Base-by-base conservation (phyloP, 345 rosid species). In the Syzygium oleosum region DNA sequence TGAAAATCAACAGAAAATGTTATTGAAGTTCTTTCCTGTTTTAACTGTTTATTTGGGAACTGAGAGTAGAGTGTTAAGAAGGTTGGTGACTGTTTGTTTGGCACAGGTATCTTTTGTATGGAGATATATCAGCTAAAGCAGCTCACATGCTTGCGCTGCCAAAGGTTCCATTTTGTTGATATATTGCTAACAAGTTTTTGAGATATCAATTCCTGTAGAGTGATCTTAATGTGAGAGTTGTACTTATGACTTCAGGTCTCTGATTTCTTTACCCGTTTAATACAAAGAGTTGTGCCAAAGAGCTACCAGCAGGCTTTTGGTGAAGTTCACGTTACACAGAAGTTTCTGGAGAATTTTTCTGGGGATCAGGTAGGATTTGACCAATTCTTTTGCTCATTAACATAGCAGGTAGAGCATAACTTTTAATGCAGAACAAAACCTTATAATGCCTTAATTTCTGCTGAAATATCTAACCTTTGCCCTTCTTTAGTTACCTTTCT, bases 271-370 rank as follows among this genome's bases (percentile, higher is more conserved):
- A 88, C 98, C 51, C 94, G 97, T 92, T 90, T 98, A 80, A 95
- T 98, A 91, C 99, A 98, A 87, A 94, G 99, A 90, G 99, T 98
- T 85, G 89, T 96, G 87, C 99, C 99, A 54, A 98, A 98, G 92
- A 98, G 98, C 93, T 98, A 96, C 85, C 95, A 96, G 88, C 99
- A 98, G 92, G 99, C 99, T 85, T 91, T 92, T 85, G 98, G 89
- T 85, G 99, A 98, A 92, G 99, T 98, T 90, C 89, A 88, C 63
- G 98, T 98, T 86, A 98, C 99, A 51, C 89, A 88, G 87, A 98
- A 98, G 84, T 98, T 98, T 87, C 92, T 98, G 34, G 98, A 96
- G 91, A 98, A 98, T 92, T 98, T 98, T 88, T 95, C 91, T 43
- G 99, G 98, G 73, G 99, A 98, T 93, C 99, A 98, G 98, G 99